phyloP scores from a whole-genome alignment of 208 protist genomes.

The Leishmania tarentolae region DNA sequence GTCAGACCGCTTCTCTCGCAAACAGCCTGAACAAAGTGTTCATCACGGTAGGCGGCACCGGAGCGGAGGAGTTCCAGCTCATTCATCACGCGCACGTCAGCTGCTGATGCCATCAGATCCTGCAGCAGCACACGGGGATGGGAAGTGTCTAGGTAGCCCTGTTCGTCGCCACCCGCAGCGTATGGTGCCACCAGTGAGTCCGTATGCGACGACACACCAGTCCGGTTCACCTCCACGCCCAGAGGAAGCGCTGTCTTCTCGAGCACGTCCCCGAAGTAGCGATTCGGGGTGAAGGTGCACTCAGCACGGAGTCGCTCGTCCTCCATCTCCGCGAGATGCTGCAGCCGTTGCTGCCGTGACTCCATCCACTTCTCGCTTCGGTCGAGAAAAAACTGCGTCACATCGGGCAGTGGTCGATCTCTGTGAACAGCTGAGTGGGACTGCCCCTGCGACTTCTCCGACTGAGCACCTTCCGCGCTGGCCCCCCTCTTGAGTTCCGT shows the following conservation, averaged over 20 bases:
- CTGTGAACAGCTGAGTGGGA: background rate
- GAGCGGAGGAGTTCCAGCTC: slow-evolving; percentile 74
- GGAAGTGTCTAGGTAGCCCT: slow-evolving; percentile 9
- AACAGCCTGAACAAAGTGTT: slow-evolving; percentile 26
- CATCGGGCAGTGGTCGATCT: slow-evolving; percentile 18
- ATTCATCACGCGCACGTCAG: slow-evolving; percentile 64
- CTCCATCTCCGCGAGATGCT: slow-evolving; percentile 21
- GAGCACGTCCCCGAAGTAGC: slow-evolving; percentile 6
- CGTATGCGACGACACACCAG: background rate
- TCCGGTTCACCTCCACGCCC: background rate
- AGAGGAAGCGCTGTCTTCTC: background rate
- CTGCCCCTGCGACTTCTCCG: background rate
- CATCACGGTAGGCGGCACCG: slow-evolving; percentile 43
- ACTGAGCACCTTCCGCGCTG: background rate
- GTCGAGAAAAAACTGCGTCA: slow-evolving; percentile 32
- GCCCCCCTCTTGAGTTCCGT: background rate
- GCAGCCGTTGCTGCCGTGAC: slow-evolving; percentile 27
- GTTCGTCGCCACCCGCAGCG: background rate
- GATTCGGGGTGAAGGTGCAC: slow-evolving; percentile 39
- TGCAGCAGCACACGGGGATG: slow-evolving; percentile 15
- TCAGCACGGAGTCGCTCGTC: slow-evolving; percentile 18
- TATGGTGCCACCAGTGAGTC: background rate
- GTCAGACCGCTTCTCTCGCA: slow-evolving; percentile 17
- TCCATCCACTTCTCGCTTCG: slow-evolving; percentile 49
- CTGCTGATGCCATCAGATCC: slow-evolving; percentile 49